Conservation (phyloP, 83 land plant genomes). For the Diphasiastrum complanatum region DNA sequence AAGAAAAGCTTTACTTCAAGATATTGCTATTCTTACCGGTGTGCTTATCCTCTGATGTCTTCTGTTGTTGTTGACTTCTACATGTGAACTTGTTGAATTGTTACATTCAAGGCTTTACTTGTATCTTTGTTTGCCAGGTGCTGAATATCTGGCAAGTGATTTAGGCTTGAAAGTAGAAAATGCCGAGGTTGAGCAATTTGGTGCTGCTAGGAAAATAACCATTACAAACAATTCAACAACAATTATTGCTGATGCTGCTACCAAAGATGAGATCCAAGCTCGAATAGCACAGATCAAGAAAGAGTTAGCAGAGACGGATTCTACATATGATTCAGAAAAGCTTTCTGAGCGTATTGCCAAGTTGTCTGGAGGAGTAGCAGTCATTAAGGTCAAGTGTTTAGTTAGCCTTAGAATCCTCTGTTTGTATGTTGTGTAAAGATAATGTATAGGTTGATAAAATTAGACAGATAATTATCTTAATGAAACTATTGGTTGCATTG, state of each 20-base stretch:
- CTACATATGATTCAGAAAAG: slow-evolving; percentile 46
- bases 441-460: background rate
- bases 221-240: slow-evolving; percentile 66
- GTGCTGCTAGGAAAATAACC: slow-evolving; percentile 66
- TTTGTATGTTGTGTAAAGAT: background rate
- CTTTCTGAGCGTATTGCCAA: slow-evolving; percentile 83
- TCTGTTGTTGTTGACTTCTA: background rate
- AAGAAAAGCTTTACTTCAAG: slow-evolving; percentile 76
- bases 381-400: slow-evolving; percentile 57
- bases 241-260: slow-evolving; percentile 71
- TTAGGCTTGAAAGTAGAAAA: slow-evolving; percentile 56
- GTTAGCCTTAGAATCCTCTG: background rate
- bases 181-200: slow-evolving; percentile 79
- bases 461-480: background rate
- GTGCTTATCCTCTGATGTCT: background rate
- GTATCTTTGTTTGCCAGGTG: slow-evolving; percentile 40
- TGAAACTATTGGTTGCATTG: background rate
- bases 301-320: slow-evolving; percentile 61
- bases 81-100: background rate
- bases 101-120: background rate
- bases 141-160: slow-evolving; percentile 77
- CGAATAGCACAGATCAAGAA: slow-evolving; percentile 84
- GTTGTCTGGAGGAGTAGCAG: slow-evolving; percentile 85
- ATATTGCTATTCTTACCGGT: slow-evolving; percentile 96
- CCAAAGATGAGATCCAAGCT: slow-evolving; percentile 78